Base-by-base conservation (phyloP, 352 stramenopile species). In the Phytophthora palmivora region DNA sequence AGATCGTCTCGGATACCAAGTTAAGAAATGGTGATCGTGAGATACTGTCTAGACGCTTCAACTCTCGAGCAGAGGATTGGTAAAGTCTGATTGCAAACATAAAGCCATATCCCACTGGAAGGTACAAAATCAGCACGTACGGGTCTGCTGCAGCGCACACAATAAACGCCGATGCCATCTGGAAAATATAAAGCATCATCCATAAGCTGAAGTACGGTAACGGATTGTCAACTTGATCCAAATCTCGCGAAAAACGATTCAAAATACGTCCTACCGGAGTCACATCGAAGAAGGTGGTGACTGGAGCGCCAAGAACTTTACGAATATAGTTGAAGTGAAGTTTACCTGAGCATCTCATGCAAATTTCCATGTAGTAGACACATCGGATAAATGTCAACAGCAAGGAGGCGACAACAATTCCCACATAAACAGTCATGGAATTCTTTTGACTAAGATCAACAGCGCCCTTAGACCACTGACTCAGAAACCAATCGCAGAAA, bases 41-140 rank as follows among this genome's bases (percentile, higher is more conserved):
- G n/a, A 98, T 76, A n/a, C 89, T 91, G 58, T 99, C 97, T 18
- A 99, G 78, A 15, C 97, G 87, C 72, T 98, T 98, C 4, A 99
- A 61, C 63, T 98, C 95, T 18, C 80, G 68, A 47, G 86, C 78
- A 11, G 76, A 89, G 19, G 71, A 63, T 42, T 97, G 84, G 66
- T 96, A 98, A 37, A 98, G 57, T 97, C 96, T 58, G 4, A 59
- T 54, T 0, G 58, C 34, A 14, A 64, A 56, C 14, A 36, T 49
- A 19, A 66, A 72, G 38, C 47, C 72, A n/a, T 11, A 74, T 16
- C 18, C 39, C 3, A 87, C 63, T 3, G 79, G 80, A 7, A 78
- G 9, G 46, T 89, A 88, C 30, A 88, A 26, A 10, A 88, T 70
- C 5, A 91, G 26, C 15, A 88, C 66, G 34, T 74, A 85, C 19